Evolutionary conservation across 1,284 basidiomycete species (phyloP).

Genomic region (Sanghuangporus sanghuang): DNA sequence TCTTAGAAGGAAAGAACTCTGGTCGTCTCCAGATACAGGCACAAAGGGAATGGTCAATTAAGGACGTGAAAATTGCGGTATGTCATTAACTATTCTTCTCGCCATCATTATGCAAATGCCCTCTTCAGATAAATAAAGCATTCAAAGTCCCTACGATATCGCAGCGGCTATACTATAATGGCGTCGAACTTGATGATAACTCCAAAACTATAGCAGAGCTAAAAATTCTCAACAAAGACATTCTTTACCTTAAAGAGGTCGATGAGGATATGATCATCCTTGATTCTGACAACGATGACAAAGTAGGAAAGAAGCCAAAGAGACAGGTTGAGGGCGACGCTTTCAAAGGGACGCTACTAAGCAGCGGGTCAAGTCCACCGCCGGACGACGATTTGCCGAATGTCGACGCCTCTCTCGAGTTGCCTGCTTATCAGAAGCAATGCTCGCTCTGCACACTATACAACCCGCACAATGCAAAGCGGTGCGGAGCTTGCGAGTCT

Average conservation of each 20-base stretch:
- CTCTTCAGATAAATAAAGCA: conserved; percentile 49
- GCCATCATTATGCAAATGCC: neutral
- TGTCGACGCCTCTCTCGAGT: neutral
- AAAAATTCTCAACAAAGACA: conserved; percentile 59
- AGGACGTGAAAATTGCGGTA: conserved; percentile 72
- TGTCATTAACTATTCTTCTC: conserved; percentile 20
- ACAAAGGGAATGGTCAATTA: conserved; percentile 61
- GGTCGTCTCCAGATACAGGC: conserved; percentile 48
- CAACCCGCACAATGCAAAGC: conserved; percentile 19
- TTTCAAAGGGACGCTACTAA: conserved; percentile 69
- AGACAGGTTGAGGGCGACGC: conserved; percentile 58
- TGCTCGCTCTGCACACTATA: conserved; percentile 26
- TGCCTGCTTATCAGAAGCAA: conserved; percentile 3
- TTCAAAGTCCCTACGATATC: conserved; percentile 66
- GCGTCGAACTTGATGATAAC: conserved; percentile 61
- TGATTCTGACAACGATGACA: conserved; percentile 45
- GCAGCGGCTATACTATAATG: conserved; percentile 62
- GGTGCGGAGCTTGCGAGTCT: conserved; percentile 25
- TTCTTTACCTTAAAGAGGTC: conserved; percentile 60
- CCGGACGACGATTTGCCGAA: neutral
- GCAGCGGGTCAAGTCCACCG: conserved; percentile 27
- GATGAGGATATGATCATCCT: conserved; percentile 50
- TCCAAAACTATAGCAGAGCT: conserved; percentile 51
- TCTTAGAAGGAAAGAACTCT: conserved; percentile 49
- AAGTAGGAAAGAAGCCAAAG: conserved; percentile 27